These are phyloP conservation scores for Kernera saxatilis DNA, from an alignment of 345 rosid species.

Conservation along the genomic window DNA sequence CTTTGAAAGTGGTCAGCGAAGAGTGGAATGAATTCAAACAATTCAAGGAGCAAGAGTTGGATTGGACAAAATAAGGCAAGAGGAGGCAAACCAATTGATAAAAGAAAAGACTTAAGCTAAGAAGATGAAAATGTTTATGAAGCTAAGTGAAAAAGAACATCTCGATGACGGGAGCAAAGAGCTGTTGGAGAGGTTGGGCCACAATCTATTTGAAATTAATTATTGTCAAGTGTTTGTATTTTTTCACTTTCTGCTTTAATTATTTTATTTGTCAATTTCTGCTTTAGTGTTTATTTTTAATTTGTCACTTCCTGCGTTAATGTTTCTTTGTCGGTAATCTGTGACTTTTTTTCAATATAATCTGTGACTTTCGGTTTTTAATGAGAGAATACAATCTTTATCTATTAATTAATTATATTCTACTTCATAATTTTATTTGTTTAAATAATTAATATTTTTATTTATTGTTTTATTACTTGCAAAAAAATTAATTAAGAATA, in stretches of 20 bases:
- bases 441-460: too few species aligned
- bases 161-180: background rate
- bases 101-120: background rate
- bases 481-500: too few species aligned
- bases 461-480: too few species aligned
- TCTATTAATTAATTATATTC: too few species aligned
- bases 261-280: too few species aligned
- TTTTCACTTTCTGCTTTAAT: too few species aligned
- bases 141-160: background rate
- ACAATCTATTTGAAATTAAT: background rate
- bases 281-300: background rate
- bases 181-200: background rate
- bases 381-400: background rate
- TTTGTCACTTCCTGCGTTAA: background rate
- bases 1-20: too few species aligned
- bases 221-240: background rate
- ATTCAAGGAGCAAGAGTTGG: background rate
- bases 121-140: background rate
- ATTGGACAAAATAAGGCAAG: background rate
- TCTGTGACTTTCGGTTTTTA: background rate
- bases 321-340: background rate
- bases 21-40: background rate
- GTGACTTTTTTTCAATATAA: too few species aligned
- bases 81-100: background rate
- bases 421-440: too few species aligned